Evolutionary conservation across 163 green algal species (phyloP).

Genomic region (Coccomyxa subellipsoidea): DNA sequence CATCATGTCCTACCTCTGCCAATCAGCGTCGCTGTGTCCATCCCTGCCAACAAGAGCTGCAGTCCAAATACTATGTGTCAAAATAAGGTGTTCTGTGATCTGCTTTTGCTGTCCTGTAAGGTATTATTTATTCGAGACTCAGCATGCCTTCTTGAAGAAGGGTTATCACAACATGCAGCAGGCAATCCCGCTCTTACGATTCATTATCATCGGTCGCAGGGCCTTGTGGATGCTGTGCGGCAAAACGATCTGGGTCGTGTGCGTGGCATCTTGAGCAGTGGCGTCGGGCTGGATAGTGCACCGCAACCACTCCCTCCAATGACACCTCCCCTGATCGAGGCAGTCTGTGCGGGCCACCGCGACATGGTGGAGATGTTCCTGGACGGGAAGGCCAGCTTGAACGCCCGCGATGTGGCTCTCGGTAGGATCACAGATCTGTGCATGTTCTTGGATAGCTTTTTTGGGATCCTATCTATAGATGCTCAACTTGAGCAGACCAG

Average conservation of each 20-base stretch:
- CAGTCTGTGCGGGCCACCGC: constrained; percentile 13
- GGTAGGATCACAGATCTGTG: background rate
- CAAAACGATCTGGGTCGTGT: background rate
- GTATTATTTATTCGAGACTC: no score
- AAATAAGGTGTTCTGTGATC: no score
- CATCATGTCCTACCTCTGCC: no score
- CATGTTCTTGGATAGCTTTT: background rate
- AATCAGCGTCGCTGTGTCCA: no score
- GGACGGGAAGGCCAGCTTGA: constrained; percentile 9
- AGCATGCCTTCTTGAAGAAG: no score
- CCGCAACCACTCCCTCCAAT: constrained; percentile 2
- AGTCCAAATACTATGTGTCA: no score
- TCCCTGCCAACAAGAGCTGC: no score
- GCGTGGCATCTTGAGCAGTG: background rate
- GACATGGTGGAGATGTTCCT: constrained; percentile 27
- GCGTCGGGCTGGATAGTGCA: background rate
- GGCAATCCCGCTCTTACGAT: no score
- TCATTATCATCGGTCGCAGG: background rate
- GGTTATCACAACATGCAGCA: no score
- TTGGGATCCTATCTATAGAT: no score
- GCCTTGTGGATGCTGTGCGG: background rate
- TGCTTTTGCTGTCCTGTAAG: no score
- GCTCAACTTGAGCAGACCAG: background rate
- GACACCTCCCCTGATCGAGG: constrained; percentile 18
- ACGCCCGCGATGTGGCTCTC: background rate